Base-by-base conservation (phyloP, 179 eudicot species). In the Camellia oleifera region DNA sequence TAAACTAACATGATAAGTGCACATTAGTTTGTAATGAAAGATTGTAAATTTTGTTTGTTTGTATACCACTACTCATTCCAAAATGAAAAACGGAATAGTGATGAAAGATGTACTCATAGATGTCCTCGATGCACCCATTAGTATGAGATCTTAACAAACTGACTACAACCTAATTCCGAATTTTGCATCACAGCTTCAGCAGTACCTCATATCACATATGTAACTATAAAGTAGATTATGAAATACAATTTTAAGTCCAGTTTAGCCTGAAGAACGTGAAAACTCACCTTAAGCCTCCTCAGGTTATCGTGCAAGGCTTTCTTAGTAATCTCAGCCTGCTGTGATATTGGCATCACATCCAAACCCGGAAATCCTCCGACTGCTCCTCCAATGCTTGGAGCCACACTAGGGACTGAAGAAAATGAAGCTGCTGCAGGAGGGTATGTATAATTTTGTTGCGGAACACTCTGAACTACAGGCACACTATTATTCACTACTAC, bases 261-360 rank as follows among this genome's bases (percentile, higher is more conserved):
- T 26, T 74, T 23, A 74, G 65, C 50, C 2, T 54, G 20, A 11
- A 48, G 7, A 72, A 42, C 26, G 4, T 10, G 69, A 67, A 74
- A 26, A 80, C 81, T 67, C 85, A 94, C 99, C 94, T 89, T 90
- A 65, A 94, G 88, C 90, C 95, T 87, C 88, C 32, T 88, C 69
- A 94, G 61, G 80, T 87, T 94, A 74, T 96, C 96, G 48, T 82
- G 87, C 85, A 94, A 82, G 20, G 99, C 99, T 83, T 87, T 89
- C 84, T 76, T 94, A 48, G 99, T 90, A 86, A 92, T 50, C 85
- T 92, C 88, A 74, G 99, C 95, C 83, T 92, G 94, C 78, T 94
- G 92, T 56, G 97, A 77, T 72, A 92, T 89, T 5, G 98, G 77
- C 88, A 96, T 69, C 69, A 78, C 80, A 78, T 90, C 93, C 72